phyloP scores from a whole-genome alignment of 1,284 basidiomycete species.

The Takashimella tepidaria region DNA sequence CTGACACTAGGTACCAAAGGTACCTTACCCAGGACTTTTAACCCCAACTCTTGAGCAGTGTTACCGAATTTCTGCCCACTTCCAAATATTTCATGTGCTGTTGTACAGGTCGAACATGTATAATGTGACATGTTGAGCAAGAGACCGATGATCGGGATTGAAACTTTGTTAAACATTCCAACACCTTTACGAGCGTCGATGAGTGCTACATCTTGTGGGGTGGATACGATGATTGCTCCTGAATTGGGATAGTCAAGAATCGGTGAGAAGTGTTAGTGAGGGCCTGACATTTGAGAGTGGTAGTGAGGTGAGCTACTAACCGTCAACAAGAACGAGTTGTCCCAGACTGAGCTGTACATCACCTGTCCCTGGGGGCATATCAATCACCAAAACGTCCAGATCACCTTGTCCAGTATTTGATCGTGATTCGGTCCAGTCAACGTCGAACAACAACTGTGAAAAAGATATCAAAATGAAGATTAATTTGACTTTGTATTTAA shows the following conservation, averaged over 20 bases:
- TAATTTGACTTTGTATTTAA: too few species aligned
- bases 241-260: background rate
- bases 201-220: slow-evolving; percentile 91
- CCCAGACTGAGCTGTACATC: slow-evolving; percentile 91
- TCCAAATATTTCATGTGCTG: slow-evolving; percentile 75
- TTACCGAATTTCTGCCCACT: slow-evolving; percentile 60
- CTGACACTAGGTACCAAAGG: slow-evolving; percentile 77
- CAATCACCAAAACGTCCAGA: slow-evolving; percentile 83
- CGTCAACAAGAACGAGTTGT: slow-evolving; percentile 82
- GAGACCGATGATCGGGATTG: slow-evolving; percentile 80
- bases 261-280: background rate
- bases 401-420: slow-evolving; percentile 41
- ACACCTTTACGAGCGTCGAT: slow-evolving; percentile 90
- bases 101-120: slow-evolving; percentile 70
- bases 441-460: slow-evolving; percentile 82
- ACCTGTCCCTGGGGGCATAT: slow-evolving; percentile 97
- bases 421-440: slow-evolving; percentile 68
- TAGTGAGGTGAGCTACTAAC: slow-evolving; percentile 48
- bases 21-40: slow-evolving; percentile 70
- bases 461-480: too few species aligned
- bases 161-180: slow-evolving; percentile 85
- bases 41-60: slow-evolving; percentile 58
- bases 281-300: background rate
- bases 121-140: slow-evolving; percentile 89
- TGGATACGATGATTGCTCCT: slow-evolving; percentile 90